phyloP scores from a whole-genome alignment of 75 land plant species.

The Pinus taeda region DNA sequence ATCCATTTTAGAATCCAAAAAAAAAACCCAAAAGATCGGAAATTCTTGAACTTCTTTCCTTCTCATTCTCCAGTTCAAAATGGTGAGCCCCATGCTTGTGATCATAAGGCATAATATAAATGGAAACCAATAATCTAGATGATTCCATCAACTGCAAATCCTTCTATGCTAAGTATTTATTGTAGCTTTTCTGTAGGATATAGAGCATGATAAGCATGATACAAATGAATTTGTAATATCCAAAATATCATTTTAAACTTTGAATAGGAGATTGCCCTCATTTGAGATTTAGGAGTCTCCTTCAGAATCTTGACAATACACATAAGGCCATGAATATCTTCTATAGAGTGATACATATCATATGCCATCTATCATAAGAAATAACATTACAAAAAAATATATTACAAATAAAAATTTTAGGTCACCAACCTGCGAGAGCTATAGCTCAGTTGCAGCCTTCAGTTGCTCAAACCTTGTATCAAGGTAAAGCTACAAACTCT shows the following conservation, averaged over 20 bases:
- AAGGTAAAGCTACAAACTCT: constrained; percentile 83
- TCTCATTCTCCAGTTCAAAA: constrained; percentile 89
- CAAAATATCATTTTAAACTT: constrained; percentile 87
- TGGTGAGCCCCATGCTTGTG: constrained; percentile 75
- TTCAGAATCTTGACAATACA: constrained; percentile 94
- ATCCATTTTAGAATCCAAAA: constrained; percentile 71
- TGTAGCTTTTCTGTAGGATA: constrained; percentile 74
- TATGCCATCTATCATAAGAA: background rate
- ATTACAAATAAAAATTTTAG: background rate
- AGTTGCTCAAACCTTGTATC: constrained; percentile 96
- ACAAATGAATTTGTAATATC: constrained; percentile 73
- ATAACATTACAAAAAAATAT: background rate
- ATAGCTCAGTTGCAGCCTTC: constrained; percentile 91
- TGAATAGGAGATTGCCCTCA: constrained; percentile 89
- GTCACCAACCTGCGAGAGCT: constrained; percentile 83
- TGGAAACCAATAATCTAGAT: constrained; percentile 81
- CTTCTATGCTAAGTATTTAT: constrained; percentile 83
- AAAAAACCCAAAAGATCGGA: constrained; percentile 74
- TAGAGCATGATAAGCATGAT: constrained; percentile 93
- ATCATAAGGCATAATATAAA: constrained; percentile 79
- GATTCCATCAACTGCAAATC: constrained; percentile 95
- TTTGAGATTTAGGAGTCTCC: constrained; percentile 79
- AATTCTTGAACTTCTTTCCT: constrained; percentile 82
- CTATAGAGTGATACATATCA: constrained; percentile 65
- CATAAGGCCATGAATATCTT: constrained; percentile 98